Evolutionary conservation across 352 stramenopile genomes (phyloP).

Genomic region (Globisporangium carolinianum): DNA sequence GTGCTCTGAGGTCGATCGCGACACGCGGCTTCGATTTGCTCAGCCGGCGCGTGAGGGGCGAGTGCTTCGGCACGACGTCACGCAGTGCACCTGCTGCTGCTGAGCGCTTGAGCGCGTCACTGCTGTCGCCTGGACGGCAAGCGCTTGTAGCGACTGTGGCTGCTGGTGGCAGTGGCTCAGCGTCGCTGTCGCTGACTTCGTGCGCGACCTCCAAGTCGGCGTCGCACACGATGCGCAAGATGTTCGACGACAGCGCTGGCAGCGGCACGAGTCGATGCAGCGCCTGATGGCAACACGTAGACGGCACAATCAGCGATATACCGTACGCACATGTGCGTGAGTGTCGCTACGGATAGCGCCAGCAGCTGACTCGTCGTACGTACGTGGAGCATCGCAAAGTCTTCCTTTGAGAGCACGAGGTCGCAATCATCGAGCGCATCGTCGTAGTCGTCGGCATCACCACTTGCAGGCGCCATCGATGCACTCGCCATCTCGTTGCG

Average conservation of each 20-base stretch:
- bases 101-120: no score
- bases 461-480: conserved; percentile 3
- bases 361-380: not conserved
- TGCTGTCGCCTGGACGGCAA: no score
- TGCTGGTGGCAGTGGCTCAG: not conserved
- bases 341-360: no score
- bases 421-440: conserved; percentile 18
- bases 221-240: conserved; percentile 44
- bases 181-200: not conserved
- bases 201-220: conserved; percentile 44
- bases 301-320: not conserved
- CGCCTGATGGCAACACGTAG: conserved; percentile 6
- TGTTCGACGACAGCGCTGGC: conserved; percentile 40
- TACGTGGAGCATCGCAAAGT: conserved; percentile 46
- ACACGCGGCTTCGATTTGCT: not conserved
- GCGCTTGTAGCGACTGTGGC: no score
- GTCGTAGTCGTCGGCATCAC: conserved; percentile 10
- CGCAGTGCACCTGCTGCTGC: no score
- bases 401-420: conserved; percentile 39
- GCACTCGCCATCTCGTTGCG: no score
- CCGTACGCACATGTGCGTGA: not conserved
- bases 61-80: not conserved
- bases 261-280: conserved; percentile 51
- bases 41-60: not conserved
- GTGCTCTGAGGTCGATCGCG: not conserved